Percentiles rank a stretch among this genome's conserved stretches.
Evolutionary conservation across 805 yeast genomes (phyloP).

Genomic region (Vanderwaltozyma verrucispora): DNA sequence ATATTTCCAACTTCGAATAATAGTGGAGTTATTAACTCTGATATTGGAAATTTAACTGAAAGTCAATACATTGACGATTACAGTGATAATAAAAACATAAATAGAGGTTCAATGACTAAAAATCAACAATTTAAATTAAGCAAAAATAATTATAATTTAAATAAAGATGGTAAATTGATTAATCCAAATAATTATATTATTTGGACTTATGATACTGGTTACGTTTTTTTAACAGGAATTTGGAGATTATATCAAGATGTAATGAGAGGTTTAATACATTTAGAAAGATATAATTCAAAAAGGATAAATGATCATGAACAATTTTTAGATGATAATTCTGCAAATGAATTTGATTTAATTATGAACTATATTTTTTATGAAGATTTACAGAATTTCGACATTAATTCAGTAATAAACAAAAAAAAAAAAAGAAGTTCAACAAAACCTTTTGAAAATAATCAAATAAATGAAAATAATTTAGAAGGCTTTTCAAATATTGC

Average conservation of each 20-base stretch:
- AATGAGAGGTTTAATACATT: constrained; percentile 20
- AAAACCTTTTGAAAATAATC: not conserved
- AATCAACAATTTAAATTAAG: constrained; percentile 25
- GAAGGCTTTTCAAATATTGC: too few relatives aligned
- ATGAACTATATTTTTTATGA: constrained; percentile 3
- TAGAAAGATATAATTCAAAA: not conserved
- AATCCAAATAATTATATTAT: constrained; percentile 55
- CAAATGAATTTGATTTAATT: constrained; percentile 1
- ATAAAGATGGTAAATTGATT: constrained; percentile 8
- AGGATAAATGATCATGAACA: not conserved
- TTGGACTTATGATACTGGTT: constrained; percentile 81
- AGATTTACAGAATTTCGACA: not conserved
- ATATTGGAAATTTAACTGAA: too few relatives aligned
- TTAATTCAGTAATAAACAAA: not conserved
- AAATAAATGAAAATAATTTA: not conserved
- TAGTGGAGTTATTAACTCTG: not conserved
- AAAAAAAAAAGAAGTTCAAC: constrained; percentile 1
- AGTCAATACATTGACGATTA: too few relatives aligned
- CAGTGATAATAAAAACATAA: not conserved
- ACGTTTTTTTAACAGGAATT: constrained; percentile 77
- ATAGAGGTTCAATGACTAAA: constrained; percentile 8
- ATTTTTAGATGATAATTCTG: constrained; percentile 1
- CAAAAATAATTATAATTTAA: constrained; percentile 8
- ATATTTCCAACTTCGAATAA: not conserved
- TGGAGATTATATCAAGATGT: constrained; percentile 50